phyloP scores from a whole-genome alignment of 805 yeast species.

The Saccharomycopsis babjevae region DNA sequence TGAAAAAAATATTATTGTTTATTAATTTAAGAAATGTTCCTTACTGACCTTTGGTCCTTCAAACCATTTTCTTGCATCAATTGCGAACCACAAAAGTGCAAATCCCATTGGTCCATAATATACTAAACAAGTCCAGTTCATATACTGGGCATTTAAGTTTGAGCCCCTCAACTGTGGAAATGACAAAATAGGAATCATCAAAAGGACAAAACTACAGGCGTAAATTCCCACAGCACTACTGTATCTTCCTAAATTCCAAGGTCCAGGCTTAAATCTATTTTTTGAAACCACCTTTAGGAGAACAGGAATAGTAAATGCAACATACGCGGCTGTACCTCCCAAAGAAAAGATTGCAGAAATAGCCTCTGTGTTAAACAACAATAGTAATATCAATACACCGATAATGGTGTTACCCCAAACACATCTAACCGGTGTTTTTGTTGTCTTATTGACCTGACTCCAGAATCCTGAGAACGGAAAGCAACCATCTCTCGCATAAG shows the following conservation, averaged over 20 bases:
- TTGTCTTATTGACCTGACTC: slow-evolving; percentile 44
- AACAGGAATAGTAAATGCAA: slow-evolving; percentile 34
- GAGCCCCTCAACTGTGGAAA: slow-evolving; percentile 11
- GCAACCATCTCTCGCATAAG: slow-evolving; percentile 68
- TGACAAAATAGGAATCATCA: slow-evolving; percentile 44
- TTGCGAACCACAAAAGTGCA: slow-evolving; percentile 40
- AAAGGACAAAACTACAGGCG: slow-evolving; percentile 41
- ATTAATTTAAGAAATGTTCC: slow-evolving; percentile 1
- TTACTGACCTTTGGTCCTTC: slow-evolving; percentile 48
- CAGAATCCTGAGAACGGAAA: slow-evolving; percentile 50
- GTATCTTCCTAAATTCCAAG: slow-evolving; percentile 48
- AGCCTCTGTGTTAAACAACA: slow-evolving; percentile 31
- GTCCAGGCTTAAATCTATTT: slow-evolving; percentile 50
- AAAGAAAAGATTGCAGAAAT: slow-evolving; percentile 38
- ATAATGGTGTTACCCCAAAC: slow-evolving; percentile 33
- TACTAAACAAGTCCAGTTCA: slow-evolving; percentile 67
- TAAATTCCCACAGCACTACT: slow-evolving; percentile 41
- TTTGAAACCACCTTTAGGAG: slow-evolving; percentile 31
- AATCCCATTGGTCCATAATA: slow-evolving; percentile 50
- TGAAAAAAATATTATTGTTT: neutral
- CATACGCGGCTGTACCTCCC: slow-evolving; percentile 33
- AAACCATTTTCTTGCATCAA: slow-evolving; percentile 44
- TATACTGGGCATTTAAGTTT: slow-evolving; percentile 30
- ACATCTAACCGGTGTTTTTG: slow-evolving; percentile 59
- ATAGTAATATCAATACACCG: slow-evolving; percentile 30